These are phyloP conservation scores for Dipteronia dyeriana DNA, from an alignment of 345 rosid genomes.

Conservation along the genomic window DNA sequence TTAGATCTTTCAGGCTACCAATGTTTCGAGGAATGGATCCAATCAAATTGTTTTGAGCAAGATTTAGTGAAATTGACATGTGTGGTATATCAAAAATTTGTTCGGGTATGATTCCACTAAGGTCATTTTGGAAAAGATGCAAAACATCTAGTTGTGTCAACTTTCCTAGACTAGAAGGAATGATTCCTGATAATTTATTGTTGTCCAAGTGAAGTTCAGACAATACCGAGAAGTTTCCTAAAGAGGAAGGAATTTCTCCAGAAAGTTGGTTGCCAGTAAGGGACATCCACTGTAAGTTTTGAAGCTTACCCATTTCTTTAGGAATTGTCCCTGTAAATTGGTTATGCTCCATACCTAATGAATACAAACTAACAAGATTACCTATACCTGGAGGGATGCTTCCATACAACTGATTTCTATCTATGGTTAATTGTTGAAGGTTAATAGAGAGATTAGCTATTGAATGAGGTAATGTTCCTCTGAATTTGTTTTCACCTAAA, in stretches of 20 bases:
- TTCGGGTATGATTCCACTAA: slow-evolving; percentile 28
- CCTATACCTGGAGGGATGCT: slow-evolving; percentile 13
- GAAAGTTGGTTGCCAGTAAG: not conserved
- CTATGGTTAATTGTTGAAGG: not conserved
- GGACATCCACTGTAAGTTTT: not conserved
- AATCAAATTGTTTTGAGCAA: slow-evolving; percentile 25
- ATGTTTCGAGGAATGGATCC: slow-evolving; percentile 18
- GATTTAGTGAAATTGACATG: slow-evolving; percentile 14
- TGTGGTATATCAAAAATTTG: slow-evolving; percentile 17
- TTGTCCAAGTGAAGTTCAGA: not conserved
- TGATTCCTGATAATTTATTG: slow-evolving; percentile 22
- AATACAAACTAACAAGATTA: slow-evolving; percentile 7
- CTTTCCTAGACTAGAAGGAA: slow-evolving; percentile 29
- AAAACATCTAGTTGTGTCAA: not conserved
- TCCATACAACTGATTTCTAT: slow-evolving; percentile 1
- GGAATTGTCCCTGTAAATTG: slow-evolving; percentile 17
- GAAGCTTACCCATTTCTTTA: slow-evolving; percentile 3
- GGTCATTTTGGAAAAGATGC: slow-evolving; percentile 24
- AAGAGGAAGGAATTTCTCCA: slow-evolving; percentile 6
- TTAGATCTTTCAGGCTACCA: slow-evolving; percentile 18
- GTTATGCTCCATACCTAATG: not conserved
- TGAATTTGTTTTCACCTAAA: not conserved
- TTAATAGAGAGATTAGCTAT: slow-evolving; percentile 16
- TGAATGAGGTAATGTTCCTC: slow-evolving; percentile 17
- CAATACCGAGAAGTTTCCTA: slow-evolving; percentile 21